A percentile compares a stretch with the other conserved stretches of the same genome.
phyloP scores from a whole-genome alignment of 2,329 filamentous ascomycete species.

The Trematosphaeria pertusa region DNA sequence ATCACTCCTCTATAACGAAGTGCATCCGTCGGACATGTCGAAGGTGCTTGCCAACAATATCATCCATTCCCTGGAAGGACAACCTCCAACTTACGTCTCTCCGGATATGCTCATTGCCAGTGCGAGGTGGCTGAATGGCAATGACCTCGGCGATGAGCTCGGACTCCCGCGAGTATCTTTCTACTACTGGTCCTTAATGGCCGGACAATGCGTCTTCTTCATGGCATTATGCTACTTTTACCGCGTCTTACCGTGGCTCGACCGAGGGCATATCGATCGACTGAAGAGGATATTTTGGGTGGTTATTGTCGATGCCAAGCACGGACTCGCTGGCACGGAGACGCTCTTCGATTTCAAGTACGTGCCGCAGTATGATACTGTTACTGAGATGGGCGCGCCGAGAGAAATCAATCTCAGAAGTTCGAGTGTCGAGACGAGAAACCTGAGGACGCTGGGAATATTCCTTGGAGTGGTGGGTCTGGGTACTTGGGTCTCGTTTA shows the following conservation, averaged over 20 bases:
- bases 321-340: conserved; percentile 66
- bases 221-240: conserved; percentile 62
- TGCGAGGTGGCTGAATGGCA: conserved; percentile 74
- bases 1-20: conserved; percentile 69
- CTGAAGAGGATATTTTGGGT: conserved; percentile 63
- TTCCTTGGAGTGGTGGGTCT: conserved; percentile 40
- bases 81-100: conserved; percentile 70
- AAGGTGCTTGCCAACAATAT: conserved; percentile 76
- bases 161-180: conserved; percentile 63
- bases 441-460: conserved; percentile 55
- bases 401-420: conserved; percentile 47
- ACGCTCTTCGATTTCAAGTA: conserved; percentile 76
- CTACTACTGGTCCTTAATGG: conserved; percentile 67
- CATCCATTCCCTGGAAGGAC: conserved; percentile 69
- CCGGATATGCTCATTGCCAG: conserved; percentile 72
- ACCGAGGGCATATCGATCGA: conserved; percentile 60
- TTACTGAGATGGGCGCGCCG: conserved; percentile 56
- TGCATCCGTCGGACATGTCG: conserved; percentile 68
- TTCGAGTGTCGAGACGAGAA: conserved; percentile 55
- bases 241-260: conserved; percentile 57
- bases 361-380: conserved; percentile 62
- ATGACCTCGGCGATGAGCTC: conserved; percentile 65
- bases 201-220: conserved; percentile 72
- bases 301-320: conserved; percentile 68
- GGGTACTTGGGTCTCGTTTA: conserved; percentile 33